A percentile compares a stretch with the other conserved stretches of the same genome.
Conservation (phyloP, 2,329 filamentous ascomycete genomes). For the Tolypocladium album region DNA sequence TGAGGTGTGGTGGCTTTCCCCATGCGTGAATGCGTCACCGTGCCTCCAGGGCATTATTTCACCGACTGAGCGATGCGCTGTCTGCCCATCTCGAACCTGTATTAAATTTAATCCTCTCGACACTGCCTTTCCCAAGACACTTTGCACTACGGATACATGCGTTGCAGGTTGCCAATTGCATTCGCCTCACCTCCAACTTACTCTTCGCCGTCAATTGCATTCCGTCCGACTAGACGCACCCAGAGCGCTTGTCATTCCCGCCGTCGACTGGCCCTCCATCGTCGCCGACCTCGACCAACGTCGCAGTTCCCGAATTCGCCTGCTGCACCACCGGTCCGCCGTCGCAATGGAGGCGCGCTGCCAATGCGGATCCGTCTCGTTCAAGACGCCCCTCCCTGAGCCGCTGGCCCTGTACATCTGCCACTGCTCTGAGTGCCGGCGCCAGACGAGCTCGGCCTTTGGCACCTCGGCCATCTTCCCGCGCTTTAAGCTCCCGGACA, state of each 20-base stretch:
- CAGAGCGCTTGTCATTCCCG: not conserved
- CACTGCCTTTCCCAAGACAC: not conserved
- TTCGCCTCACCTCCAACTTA: not conserved
- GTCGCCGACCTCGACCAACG: not conserved
- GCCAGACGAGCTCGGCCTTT: slow-evolving; percentile 56
- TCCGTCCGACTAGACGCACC: not conserved
- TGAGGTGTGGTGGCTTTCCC: not conserved
- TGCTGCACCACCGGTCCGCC: not conserved
- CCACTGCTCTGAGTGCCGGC: slow-evolving; percentile 57
- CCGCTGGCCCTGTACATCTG: slow-evolving; percentile 61
- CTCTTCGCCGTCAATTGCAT: not conserved
- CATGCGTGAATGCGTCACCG: not conserved
- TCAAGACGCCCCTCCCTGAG: slow-evolving; percentile 48
- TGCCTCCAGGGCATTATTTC: not conserved
- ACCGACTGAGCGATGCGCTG: not conserved
- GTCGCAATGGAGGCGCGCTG: slow-evolving; percentile 46
- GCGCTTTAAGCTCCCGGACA: slow-evolving; percentile 45
- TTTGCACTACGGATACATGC: not conserved
- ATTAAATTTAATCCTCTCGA: not conserved
- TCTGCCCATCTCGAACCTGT: not conserved
- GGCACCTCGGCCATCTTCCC: slow-evolving; percentile 62
- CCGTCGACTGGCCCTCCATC: not conserved
- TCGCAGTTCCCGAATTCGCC: not conserved
- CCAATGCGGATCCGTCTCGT: slow-evolving; percentile 53
- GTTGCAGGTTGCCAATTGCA: not conserved